Conservation (phyloP, 495 filamentous ascomycete genomes). For the Hypoxylon subgilvum region DNA sequence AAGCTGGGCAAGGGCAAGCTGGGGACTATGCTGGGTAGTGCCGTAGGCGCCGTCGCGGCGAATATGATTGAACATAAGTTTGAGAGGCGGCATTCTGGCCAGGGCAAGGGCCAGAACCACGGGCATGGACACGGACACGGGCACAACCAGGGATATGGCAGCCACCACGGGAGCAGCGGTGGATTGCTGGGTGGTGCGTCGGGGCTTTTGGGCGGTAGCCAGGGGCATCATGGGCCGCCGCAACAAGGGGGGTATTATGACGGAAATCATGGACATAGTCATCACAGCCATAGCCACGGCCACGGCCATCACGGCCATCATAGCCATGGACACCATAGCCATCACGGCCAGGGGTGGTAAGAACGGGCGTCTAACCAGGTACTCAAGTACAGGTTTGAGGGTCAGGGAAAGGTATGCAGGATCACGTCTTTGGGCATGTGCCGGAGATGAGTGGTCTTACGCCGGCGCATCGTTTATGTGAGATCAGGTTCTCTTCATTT, state of each 20-base stretch:
- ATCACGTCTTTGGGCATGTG: too few species aligned
- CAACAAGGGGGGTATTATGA: not conserved
- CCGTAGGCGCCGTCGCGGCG: conserved; percentile 63
- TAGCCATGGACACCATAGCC: too few species aligned
- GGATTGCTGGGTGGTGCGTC: not conserved
- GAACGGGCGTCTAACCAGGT: too few species aligned
- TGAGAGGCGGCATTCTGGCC: conserved; percentile 41
- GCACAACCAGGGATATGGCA: conserved; percentile 16
- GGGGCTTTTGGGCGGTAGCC: conserved; percentile 4
- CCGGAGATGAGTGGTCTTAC: too few species aligned
- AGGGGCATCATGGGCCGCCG: conserved; percentile 10
- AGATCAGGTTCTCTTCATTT: too few species aligned
- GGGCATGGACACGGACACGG: conserved; percentile 13
- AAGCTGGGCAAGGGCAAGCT: conserved; percentile 54
- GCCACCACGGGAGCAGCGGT: conserved; percentile 13
- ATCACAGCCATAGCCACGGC: conserved; percentile 19
- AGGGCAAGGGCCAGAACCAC: not conserved
- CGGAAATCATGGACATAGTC: conserved; percentile 23
- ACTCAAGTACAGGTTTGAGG: too few species aligned
- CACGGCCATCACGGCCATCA: conserved; percentile 25
- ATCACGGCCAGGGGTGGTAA: too few species aligned
- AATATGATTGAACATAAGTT: conserved; percentile 59
- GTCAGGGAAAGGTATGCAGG: too few species aligned
- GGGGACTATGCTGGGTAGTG: conserved; percentile 56
- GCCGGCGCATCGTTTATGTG: too few species aligned